phyloP scores from a whole-genome alignment of 257 asterid genomes.

The Catharanthus roseus region DNA sequence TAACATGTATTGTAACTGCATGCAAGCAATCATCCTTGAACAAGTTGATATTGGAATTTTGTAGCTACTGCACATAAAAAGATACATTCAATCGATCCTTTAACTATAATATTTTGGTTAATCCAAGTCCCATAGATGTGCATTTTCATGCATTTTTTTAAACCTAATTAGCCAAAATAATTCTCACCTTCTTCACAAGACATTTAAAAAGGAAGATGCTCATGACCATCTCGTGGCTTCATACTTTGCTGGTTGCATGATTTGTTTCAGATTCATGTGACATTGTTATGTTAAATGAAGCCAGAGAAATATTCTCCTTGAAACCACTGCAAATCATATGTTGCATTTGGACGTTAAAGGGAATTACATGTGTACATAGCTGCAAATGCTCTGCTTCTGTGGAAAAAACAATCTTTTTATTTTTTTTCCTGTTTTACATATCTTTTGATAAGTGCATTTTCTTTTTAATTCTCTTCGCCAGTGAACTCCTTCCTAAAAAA shows the following conservation, averaged over 20 bases:
- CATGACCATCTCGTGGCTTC: conserved; percentile 12
- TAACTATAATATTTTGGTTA: neutral
- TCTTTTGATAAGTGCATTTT: neutral
- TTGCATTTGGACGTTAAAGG: conserved; percentile 33
- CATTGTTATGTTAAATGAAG: conserved; percentile 14
- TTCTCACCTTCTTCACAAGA: neutral
- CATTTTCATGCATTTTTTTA: neutral
- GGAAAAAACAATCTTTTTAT: neutral
- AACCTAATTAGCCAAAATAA: neutral
- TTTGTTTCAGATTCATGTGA: conserved; percentile 11
- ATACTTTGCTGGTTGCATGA: conserved; percentile 20
- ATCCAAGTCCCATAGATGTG: neutral
- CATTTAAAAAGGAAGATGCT: neutral
- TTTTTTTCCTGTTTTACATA: neutral
- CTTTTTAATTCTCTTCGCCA: neutral
- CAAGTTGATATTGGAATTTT: conserved; percentile 1
- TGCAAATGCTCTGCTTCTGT: neutral
- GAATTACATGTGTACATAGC: conserved; percentile 17
- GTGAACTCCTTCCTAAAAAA: neutral
- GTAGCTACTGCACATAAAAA: neutral
- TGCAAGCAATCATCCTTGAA: neutral
- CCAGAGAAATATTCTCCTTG: conserved; percentile 27
- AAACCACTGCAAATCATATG: conserved; percentile 23
- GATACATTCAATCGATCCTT: neutral
- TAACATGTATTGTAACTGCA: conserved; percentile 7